phyloP scores from a whole-genome alignment of 2,329 filamentous ascomycete genomes.

The Hymenoscyphus linearis region DNA sequence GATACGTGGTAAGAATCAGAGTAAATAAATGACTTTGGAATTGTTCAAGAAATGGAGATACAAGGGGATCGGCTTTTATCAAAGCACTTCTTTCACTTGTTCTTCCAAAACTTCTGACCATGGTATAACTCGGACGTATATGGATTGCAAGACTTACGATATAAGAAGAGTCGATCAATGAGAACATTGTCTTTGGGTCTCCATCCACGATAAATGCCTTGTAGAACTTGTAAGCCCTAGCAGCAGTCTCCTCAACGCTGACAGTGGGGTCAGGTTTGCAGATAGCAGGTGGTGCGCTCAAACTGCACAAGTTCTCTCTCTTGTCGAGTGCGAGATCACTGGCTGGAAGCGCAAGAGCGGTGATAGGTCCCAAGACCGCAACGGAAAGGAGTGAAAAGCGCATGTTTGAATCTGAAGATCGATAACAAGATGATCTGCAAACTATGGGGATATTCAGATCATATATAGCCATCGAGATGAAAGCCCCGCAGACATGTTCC shows the following conservation, averaged over 20 bases:
- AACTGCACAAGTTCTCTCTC: constrained; percentile 16
- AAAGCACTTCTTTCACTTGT: too few species aligned
- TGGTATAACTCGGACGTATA: too few species aligned
- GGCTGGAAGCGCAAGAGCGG: constrained; percentile 8
- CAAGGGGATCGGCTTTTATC: too few species aligned
- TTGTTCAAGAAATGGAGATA: too few species aligned
- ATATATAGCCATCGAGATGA: not conserved
- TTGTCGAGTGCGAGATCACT: constrained; percentile 4
- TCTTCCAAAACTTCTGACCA: too few species aligned
- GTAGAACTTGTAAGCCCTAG: constrained; percentile 16
- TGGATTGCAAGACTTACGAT: constrained; percentile 6
- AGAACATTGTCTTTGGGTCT: constrained; percentile 19
- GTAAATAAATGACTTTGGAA: too few species aligned
- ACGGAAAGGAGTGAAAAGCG: constrained; percentile 9
- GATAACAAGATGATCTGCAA: not conserved
- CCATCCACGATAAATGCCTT: constrained; percentile 18
- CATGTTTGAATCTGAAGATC: constrained; percentile 4
- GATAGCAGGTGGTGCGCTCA: constrained; percentile 14
- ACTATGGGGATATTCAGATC: not conserved
- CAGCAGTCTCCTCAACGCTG: constrained; percentile 13
- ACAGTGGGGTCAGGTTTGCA: constrained; percentile 15
- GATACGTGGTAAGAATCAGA: not conserved
- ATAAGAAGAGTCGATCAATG: constrained; percentile 16
- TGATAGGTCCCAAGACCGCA: constrained; percentile 7
- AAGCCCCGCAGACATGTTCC: too few species aligned